These are phyloP conservation scores for Butyriboletus loyo DNA, from an alignment of 768 basidiomycete species.

Conservation along the genomic window DNA sequence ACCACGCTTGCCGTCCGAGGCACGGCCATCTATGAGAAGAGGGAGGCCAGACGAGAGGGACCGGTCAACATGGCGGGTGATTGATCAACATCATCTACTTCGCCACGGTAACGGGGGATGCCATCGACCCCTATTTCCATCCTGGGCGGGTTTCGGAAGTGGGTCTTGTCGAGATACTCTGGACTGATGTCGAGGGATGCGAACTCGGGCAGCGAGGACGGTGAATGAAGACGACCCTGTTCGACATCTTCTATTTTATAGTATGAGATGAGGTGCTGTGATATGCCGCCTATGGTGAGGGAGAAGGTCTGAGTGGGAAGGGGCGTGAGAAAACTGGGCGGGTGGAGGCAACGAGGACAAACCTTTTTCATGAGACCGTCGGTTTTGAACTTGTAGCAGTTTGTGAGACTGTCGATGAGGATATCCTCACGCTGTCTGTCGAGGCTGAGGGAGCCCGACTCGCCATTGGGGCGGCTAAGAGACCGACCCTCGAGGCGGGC, in stretches of 20 bases:
- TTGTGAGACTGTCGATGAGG: constrained; percentile 87
- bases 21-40: constrained; percentile 48
- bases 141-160: constrained; percentile 88
- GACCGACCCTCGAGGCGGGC: constrained; percentile 38
- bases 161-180: constrained; percentile 85
- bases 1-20: no score
- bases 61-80: constrained; percentile 40
- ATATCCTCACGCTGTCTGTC: constrained; percentile 77
- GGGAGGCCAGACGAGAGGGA: constrained; percentile 47
- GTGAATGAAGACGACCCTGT: constrained; percentile 81
- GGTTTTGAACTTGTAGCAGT: constrained; percentile 88
- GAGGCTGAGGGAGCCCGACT: constrained; percentile 43
- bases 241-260: constrained; percentile 92
- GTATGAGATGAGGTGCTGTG: constrained; percentile 93
- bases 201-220: constrained; percentile 85
- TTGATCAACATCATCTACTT: constrained; percentile 67
- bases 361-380: constrained; percentile 99
- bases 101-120: constrained; percentile 75
- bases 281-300: constrained; percentile 74
- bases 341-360: constrained; percentile 24
- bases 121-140: constrained; percentile 86
- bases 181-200: constrained; percentile 82
- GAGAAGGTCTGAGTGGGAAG: constrained; percentile 75
- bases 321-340: constrained; percentile 29
- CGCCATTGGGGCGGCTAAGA: constrained; percentile 64